Conservation (phyloP, 495 filamentous ascomycete species). For the Aspergillus kassunensis region DNA sequence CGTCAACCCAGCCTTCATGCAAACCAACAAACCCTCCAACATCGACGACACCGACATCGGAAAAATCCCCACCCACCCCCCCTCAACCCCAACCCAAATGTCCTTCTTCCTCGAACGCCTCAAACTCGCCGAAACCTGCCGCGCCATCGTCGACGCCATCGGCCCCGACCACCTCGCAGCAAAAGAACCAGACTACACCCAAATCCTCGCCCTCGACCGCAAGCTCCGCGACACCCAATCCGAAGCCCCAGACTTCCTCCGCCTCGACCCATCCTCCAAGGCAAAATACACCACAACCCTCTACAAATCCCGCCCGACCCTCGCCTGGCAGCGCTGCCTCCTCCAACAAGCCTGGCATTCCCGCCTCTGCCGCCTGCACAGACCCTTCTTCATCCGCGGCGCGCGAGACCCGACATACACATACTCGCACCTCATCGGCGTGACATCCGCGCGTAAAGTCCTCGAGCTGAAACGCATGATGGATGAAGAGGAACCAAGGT, state of each 20-base stretch:
- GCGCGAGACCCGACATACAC: slow-evolving; percentile 38
- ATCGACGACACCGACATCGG: slow-evolving; percentile 25
- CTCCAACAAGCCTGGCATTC: slow-evolving; percentile 41
- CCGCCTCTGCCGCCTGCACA: slow-evolving; percentile 42
- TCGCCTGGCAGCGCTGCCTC: slow-evolving; percentile 39
- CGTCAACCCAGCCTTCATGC: slow-evolving; percentile 42
- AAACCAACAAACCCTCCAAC: slow-evolving; percentile 35
- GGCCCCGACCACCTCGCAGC: slow-evolving; percentile 28
- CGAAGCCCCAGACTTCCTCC: slow-evolving; percentile 31
- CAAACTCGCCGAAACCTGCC: slow-evolving; percentile 36
- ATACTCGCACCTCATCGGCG: slow-evolving; percentile 41
- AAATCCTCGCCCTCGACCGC: slow-evolving; percentile 32
- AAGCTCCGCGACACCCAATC: slow-evolving; percentile 28
- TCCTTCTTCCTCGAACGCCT: slow-evolving; percentile 42
- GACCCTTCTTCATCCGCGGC: slow-evolving; percentile 38
- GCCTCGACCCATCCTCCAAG: slow-evolving; percentile 30
- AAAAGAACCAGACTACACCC: slow-evolving; percentile 31
- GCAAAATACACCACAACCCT: slow-evolving; percentile 28
- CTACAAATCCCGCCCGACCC: slow-evolving; percentile 31
- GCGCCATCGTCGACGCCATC: slow-evolving; percentile 37
- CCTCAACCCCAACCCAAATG: slow-evolving; percentile 36
- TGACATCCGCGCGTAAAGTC: slow-evolving; percentile 44
- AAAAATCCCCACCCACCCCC: neutral
- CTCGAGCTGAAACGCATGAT: slow-evolving; percentile 38
- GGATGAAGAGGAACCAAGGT: slow-evolving; percentile 30